phyloP scores from a whole-genome alignment of 73 alveolate species.

The Blepharisma japonicum region DNA sequence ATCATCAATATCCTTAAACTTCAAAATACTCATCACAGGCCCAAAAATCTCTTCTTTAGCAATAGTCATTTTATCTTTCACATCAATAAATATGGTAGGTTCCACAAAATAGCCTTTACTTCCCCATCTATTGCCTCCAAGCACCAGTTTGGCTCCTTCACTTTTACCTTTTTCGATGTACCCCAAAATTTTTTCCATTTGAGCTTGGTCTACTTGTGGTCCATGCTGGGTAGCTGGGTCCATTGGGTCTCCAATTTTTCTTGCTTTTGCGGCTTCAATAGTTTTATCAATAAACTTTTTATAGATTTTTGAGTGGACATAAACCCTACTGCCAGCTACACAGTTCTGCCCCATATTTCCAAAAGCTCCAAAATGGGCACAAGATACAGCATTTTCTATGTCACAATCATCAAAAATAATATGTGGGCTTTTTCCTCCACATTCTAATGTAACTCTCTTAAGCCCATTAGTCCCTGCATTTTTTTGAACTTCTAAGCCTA shows the following conservation, averaged over 20 bases:
- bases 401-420: conserved; percentile 42
- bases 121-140: conserved; percentile 81
- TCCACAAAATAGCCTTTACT: conserved; percentile 64
- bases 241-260: conserved; percentile 77
- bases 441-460: conserved; percentile 70
- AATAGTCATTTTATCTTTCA: conserved; percentile 76
- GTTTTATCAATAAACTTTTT: conserved; percentile 77
- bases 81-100: conserved; percentile 84
- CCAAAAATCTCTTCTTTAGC: conserved; percentile 75
- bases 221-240: conserved; percentile 75
- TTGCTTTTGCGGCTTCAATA: conserved; percentile 42
- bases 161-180: conserved; percentile 75
- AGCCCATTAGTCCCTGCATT: conserved; percentile 47
- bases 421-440: conserved; percentile 44
- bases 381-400: conserved; percentile 55
- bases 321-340: background rate
- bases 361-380: conserved; percentile 71
- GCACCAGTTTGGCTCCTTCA: conserved; percentile 80
- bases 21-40: conserved; percentile 81
- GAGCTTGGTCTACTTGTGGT: conserved; percentile 70
- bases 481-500: conserved; percentile 47
- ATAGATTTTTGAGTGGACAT: conserved; percentile 37
- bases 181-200: conserved; percentile 64
- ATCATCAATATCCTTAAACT: conserved; percentile 82
- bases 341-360: conserved; percentile 34